Base-by-base conservation (phyloP, 2,329 filamentous ascomycete species). In the Botrytis galanthina region DNA sequence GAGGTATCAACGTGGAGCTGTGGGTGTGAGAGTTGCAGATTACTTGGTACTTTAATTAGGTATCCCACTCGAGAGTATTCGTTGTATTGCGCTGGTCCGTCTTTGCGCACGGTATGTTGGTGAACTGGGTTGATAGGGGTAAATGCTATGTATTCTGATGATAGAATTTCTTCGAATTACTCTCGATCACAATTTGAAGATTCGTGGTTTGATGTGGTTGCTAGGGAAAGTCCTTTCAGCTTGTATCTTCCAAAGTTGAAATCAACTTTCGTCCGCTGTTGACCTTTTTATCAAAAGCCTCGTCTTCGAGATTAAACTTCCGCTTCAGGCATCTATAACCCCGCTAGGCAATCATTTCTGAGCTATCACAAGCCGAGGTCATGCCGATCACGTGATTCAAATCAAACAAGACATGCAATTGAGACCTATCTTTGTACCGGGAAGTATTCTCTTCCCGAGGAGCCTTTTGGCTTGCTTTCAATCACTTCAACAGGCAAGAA, bases 291-390 rank as follows among this genome's bases (percentile, higher is more conserved):
- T 68, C 62, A 68, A 60, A 68, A 72, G 62, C 62, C 71, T 72
- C 71, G 71, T 69, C 71, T 72, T 57, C 51, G 62, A 69, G 62
- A 68, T 72, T 72, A 48, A 72, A 60, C 71, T 72, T 68, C 48
- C 51, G 26, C 63, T 42, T 72, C 46, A 72, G 71, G 71, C 71
- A 72, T 37, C 35, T 29, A 72, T 1, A 48, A 46, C 71, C 71
- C 71, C 62, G 44, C 70, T 57, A 72, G 71, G 71, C 71, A 72
- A 59, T 59, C 35, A 68, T 42, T 35, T n/a, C 35, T 60, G 39
- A 39, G 29, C 42, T 3, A 48, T 26, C 8, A 26, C 12, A 48
- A 42, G 1, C 66, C 66, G 66, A 44, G 66, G 48, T 69, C 14
- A 44, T 0, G 0, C 66, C 66, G 66, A 14, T 18, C 66, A 69